Evolutionary conservation across 208 protist species (phyloP).

Genomic region (Trypanosoma congolense): DNA sequence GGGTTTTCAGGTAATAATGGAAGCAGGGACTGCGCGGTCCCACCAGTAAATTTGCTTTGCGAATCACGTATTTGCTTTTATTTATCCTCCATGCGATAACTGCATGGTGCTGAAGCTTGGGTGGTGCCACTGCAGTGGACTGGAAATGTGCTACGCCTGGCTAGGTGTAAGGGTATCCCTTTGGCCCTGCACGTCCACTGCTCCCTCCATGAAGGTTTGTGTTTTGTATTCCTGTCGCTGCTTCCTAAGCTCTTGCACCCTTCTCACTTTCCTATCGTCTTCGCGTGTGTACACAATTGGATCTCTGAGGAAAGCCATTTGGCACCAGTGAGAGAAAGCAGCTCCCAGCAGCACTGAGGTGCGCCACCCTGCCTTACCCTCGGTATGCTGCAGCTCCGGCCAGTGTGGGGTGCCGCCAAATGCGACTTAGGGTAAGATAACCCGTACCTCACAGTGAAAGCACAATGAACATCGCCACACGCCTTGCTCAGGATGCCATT

Average conservation of each 20-base stretch:
- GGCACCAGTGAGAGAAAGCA: background rate
- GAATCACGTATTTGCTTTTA: background rate
- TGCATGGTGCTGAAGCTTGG: background rate
- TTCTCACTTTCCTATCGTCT: background rate
- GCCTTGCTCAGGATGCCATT: background rate
- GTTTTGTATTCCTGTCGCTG: background rate
- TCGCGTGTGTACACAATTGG: background rate
- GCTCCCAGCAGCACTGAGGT: background rate
- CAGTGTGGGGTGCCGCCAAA: background rate
- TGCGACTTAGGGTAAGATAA: background rate
- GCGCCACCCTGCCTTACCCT: background rate
- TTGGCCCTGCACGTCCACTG: background rate
- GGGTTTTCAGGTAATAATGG: background rate
- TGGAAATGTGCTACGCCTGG: background rate
- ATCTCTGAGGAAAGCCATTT: background rate
- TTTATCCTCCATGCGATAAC: background rate
- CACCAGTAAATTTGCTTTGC: background rate
- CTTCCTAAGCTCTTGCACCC: background rate
- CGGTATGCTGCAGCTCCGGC: background rate
- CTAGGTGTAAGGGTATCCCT: background rate
- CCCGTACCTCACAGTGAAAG: too few species aligned
- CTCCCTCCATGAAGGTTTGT: background rate
- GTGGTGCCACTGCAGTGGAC: background rate
- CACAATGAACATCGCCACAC: background rate
- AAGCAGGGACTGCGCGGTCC: background rate